Percentiles rank a stretch among this genome's conserved stretches.
Conservation (phyloP, 768 basidiomycete species). For the Lentinula detonsa region DNA sequence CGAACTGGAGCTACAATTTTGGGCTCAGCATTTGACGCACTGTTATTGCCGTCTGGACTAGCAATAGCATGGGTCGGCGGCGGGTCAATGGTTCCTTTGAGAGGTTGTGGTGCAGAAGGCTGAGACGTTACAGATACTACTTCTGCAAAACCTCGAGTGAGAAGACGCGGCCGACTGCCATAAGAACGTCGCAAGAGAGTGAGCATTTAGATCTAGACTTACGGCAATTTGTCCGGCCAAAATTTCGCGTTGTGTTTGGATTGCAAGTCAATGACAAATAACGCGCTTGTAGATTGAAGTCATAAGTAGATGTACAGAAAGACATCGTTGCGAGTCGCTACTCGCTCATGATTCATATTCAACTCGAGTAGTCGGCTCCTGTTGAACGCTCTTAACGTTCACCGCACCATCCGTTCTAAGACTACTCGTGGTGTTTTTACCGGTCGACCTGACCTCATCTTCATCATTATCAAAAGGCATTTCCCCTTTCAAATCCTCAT, state of each 20-base stretch:
- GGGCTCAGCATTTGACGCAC: not conserved
- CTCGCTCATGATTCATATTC: not conserved
- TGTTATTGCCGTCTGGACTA: not conserved
- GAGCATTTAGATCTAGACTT: not conserved
- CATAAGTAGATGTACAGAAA: no score
- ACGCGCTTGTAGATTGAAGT: not conserved
- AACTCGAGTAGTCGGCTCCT: not conserved
- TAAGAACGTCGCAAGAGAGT: conserved; percentile 3
- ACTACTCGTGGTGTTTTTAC: not conserved
- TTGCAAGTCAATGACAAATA: not conserved
- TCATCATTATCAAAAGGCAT: conserved; percentile 19
- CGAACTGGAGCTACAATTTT: not conserved
- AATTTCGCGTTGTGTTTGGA: not conserved
- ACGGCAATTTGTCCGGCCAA: not conserved
- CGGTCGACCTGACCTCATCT: no score
- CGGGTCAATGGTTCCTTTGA: not conserved
- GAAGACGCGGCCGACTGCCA: not conserved
- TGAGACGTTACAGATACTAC: not conserved
- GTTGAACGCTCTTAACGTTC: not conserved
- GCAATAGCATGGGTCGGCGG: not conserved
- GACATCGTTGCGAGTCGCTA: no score
- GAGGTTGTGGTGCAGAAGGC: not conserved
- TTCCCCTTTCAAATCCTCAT: conserved; percentile 64
- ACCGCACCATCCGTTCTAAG: not conserved
- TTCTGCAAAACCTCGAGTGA: conserved; percentile 2